These are phyloP conservation scores for Nakaseomyces bracarensis DNA, from an alignment of 1,139 yeast genomes.

Conservation along the genomic window DNA sequence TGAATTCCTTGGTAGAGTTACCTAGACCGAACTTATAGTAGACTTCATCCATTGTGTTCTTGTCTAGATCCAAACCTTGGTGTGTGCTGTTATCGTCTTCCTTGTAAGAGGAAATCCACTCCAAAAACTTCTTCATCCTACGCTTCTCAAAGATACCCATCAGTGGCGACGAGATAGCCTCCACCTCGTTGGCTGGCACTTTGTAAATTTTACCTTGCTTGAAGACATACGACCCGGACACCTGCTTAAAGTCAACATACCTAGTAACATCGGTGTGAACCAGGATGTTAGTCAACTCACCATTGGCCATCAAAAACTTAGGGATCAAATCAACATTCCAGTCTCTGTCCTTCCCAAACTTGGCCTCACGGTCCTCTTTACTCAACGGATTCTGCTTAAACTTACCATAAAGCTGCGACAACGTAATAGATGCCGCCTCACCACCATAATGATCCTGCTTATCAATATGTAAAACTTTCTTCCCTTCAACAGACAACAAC, in stretches of 20 bases:
- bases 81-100: constrained; percentile 77
- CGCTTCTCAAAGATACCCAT: constrained; percentile 97
- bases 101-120: constrained; percentile 74
- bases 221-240: constrained; percentile 89
- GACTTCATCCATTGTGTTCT: constrained; percentile 85
- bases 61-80: constrained; percentile 78
- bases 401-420: constrained; percentile 52
- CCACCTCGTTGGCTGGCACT: constrained; percentile 87
- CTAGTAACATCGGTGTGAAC: constrained; percentile 94
- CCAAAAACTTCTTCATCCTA: constrained; percentile 85
- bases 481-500: constrained; percentile 87
- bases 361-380: constrained; percentile 37
- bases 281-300: constrained; percentile 90
- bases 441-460: constrained; percentile 96
- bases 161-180: constrained; percentile 82
- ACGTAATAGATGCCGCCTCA: constrained; percentile 46
- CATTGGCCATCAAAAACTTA: constrained; percentile 94
- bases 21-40: constrained; percentile 87
- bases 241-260: constrained; percentile 92
- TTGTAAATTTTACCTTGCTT: constrained; percentile 83
- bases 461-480: constrained; percentile 92
- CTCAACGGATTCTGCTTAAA: constrained; percentile 71
- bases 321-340: constrained; percentile 98
- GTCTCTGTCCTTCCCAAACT: constrained; percentile 86
- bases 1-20: constrained; percentile 87